A percentile compares a stretch with the other conserved stretches of the same genome.
Evolutionary conservation across 257 asterid species (phyloP).

Genomic region (Fraxinus quadrangulata): DNA sequence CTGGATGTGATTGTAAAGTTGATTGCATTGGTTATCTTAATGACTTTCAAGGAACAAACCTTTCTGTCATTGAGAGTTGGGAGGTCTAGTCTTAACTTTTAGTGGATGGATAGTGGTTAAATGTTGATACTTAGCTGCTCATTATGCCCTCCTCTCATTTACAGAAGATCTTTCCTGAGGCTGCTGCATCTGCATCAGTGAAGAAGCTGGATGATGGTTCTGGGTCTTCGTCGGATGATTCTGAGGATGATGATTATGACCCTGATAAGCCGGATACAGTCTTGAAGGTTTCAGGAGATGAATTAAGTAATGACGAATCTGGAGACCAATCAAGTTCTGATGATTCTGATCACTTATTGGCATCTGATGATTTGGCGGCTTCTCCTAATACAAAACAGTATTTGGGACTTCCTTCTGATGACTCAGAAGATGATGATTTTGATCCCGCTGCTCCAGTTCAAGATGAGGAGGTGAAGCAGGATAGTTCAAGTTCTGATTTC

Average conservation of each 20-base stretch:
- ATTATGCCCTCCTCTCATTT: conserved; percentile 32
- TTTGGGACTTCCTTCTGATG: conserved; percentile 78
- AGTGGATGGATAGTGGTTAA: conserved; percentile 15
- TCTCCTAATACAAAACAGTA: conserved; percentile 39
- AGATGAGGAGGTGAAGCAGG: conserved; percentile 49
- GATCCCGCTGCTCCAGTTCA: conserved; percentile 60
- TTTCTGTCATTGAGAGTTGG: conserved; percentile 71
- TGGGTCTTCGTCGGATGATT: conserved; percentile 73
- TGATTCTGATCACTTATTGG: conserved; percentile 61
- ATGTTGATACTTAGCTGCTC: conserved; percentile 33
- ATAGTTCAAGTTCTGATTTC: conserved; percentile 84
- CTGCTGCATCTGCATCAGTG: conserved; percentile 77
- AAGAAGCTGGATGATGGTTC: conserved; percentile 56
- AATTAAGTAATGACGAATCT: conserved; percentile 29
- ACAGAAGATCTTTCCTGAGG: conserved; percentile 94
- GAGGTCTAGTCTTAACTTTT: conserved; percentile 62
- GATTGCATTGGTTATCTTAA: conserved; percentile 81
- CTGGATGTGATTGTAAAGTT: conserved; percentile 96
- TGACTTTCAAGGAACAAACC: conserved; percentile 64
- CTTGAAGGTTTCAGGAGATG: conserved; percentile 47
- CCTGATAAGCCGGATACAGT: conserved; percentile 64
- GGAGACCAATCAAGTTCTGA: conserved; percentile 61
- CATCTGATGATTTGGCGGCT: conserved; percentile 45
- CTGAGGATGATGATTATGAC: conserved; percentile 88
- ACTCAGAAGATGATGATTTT: conserved; percentile 92